Evolutionary conservation across 2,329 filamentous ascomycete species (phyloP).

Genomic region (Diaporthe sp.): DNA sequence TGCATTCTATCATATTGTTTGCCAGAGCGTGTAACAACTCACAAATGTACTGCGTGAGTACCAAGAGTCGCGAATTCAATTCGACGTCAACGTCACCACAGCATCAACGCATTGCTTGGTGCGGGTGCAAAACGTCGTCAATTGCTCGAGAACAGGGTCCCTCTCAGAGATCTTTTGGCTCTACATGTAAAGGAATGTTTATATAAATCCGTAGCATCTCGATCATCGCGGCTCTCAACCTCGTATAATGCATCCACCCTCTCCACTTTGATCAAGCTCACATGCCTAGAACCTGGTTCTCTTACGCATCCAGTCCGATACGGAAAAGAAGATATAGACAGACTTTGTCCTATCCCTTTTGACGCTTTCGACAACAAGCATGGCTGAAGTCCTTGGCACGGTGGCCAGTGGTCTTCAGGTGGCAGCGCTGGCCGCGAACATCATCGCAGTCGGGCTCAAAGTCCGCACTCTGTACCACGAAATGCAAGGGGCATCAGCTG

Average conservation of each 20-base stretch:
- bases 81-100: no score
- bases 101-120: no score
- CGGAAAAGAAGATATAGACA: fast-evolving
- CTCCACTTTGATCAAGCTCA: not conserved
- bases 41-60: no score
- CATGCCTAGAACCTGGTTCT: not conserved
- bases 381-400: not conserved
- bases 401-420: not conserved
- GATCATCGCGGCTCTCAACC: not conserved
- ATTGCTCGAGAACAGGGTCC: no score
- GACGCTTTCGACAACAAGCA: not conserved
- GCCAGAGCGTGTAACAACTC: no score
- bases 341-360: not conserved
- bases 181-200: not conserved
- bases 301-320: not conserved
- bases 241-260: no score
- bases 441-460: not conserved
- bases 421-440: not conserved
- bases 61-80: no score
- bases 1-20: no score
- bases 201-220: not conserved
- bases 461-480: not conserved
- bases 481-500: not conserved
- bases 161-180: not conserved
- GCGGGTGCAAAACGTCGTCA: no score